Percentiles rank a stretch among this genome's conserved stretches.
These are phyloP conservation scores for Pleochaeta shiraiana DNA, from an alignment of 2,329 filamentous ascomycete genomes.

Conservation along the genomic window DNA sequence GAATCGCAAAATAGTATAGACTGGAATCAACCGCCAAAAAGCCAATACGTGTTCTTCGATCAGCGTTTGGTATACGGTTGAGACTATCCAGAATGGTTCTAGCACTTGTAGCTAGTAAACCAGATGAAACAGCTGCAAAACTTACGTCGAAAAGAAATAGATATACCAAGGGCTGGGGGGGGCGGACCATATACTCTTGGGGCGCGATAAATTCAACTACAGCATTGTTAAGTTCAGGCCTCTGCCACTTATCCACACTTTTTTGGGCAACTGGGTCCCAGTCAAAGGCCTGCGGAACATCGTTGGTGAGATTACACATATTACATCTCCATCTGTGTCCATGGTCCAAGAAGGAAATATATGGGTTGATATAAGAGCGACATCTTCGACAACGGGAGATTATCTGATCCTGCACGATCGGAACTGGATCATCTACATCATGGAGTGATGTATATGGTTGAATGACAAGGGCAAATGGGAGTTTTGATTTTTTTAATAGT, in stretches of 20 bases:
- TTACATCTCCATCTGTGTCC: constrained; percentile 98
- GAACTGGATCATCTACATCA: constrained; percentile 77
- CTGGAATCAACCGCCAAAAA: constrained; percentile 93
- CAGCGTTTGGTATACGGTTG: constrained; percentile 94
- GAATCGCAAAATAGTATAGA: constrained; percentile 89
- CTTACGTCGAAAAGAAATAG: constrained; percentile 91
- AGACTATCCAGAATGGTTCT: constrained; percentile 89
- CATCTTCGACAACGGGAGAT: constrained; percentile 94
- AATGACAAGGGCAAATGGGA: constrained; percentile 89
- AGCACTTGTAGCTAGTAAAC: constrained; percentile 76
- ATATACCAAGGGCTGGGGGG: constrained; percentile 87
- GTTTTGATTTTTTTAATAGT: constrained; percentile 85
- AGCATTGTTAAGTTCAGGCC: constrained; percentile 84
- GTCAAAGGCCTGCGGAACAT: constrained; percentile 97
- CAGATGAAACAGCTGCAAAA: constrained; percentile 72
- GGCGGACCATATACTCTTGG: constrained; percentile 98
- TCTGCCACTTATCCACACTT: constrained; percentile 76
- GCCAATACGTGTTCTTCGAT: constrained; percentile 74
- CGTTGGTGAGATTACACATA: constrained; percentile 98
- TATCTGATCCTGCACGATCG: constrained; percentile 87
- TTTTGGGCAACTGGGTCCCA: constrained; percentile 91
- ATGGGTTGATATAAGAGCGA: constrained; percentile 94
- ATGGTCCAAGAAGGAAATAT: constrained; percentile 88
- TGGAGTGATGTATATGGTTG: constrained; percentile 89
- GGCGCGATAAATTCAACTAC: constrained; percentile 96